Base-by-base conservation (phyloP, 108 stramenopile genomes). In the Skeletonema marinoi region DNA sequence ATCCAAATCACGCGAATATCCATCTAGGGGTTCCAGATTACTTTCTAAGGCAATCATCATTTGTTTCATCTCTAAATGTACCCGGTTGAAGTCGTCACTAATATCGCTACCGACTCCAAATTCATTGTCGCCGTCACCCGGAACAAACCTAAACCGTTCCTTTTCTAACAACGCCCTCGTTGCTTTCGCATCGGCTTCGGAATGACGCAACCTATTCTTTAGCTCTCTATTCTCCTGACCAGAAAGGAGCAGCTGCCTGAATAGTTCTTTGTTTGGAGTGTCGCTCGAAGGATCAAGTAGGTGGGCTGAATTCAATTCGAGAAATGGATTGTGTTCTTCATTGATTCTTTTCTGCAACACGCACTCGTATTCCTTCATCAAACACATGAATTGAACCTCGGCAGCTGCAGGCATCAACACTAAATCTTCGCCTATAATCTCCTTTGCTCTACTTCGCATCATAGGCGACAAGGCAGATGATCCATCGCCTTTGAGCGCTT, bases 331-430 rank as follows among this genome's bases (percentile, higher is more conserved):
- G 29, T 36, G 21, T 60, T 44, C 50, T 13, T 66, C 58, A 39
- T 19, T 10, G 30, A 38, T 30, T 56, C 25, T 56, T 38, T 78
- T 71, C 65, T 60, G 59, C 16, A 31, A 4, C 33, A 35, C 29
- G 17, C 32, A 38, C 32, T 72, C 70, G 35, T 72, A 71, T 19
- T 71, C 78, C 42, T 66, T 42, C 42, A 78, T 59, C 6, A 60
- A n/a, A 31, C 61, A 60, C 12, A 73, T 73, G 60, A 73, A 73
- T 68, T 73, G 78, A 32, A 63, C 31, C 19, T 80, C 72, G 11
- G 71, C 71, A 54, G 66, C 44, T 17, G 72, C 32, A 16, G 78
- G 67, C 66, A 73, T 73, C 38, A 10, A 1, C 16, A 56, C 72
- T 41, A 73, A 41, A 12, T 73, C 67, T 50, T 79, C 60, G 11